Evolutionary conservation across 164 flowering plant genomes (phyloP), one percentile per base, ranked within the genome.

Genomic region (Amborella trichopoda): DNA sequence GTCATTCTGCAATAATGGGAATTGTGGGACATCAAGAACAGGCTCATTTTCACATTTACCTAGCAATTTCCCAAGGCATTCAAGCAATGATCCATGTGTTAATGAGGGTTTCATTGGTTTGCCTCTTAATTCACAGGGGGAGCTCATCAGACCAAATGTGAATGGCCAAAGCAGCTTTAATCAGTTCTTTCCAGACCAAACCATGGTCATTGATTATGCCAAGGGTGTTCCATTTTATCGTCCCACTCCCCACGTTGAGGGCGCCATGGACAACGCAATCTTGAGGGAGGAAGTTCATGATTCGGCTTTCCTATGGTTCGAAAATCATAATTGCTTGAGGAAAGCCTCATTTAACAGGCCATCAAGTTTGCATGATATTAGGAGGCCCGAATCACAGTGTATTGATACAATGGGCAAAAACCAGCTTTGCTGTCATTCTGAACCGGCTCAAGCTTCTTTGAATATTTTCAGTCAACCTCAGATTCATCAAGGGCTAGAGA

Each of bases 51-150:
- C 45, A 25, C 25, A 48, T 30, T 16, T 22, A 38, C 9, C 20
- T n/a, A 6, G 2, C 20, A n/a, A 38, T 22, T 9, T 22, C 20
- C 28, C 40, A 9, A 5, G 21, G 41, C 30, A 40, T 47, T 9
- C 58, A n/a, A 40, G 33, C 20, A 53, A 56, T 44, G 61, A 60
- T 18, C 63, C 47, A 42, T 23, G 49, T 32, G 14, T 39, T 26
- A 46, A 68, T 42, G 67, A 48, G 3, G 63, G 48, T 22, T 68
- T 59, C 58, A 39, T 68, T 26, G 81, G 86, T 23, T 70, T 79
- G 63, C 86, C 86, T 19, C 81, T 82, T 28, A 75, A 79, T 49
- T 82, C 81, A 44, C 78, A 66, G 12, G 84, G 93, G 3, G 80
- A 73, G 45, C 55, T 73, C n/a, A 68, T 75, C 52, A 59, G 48